Evolutionary conservation across 2,329 filamentous ascomycete genomes (phyloP), one percentile per base, ranked within the genome.

Genomic region (Talaromyces amestolkiae): DNA sequence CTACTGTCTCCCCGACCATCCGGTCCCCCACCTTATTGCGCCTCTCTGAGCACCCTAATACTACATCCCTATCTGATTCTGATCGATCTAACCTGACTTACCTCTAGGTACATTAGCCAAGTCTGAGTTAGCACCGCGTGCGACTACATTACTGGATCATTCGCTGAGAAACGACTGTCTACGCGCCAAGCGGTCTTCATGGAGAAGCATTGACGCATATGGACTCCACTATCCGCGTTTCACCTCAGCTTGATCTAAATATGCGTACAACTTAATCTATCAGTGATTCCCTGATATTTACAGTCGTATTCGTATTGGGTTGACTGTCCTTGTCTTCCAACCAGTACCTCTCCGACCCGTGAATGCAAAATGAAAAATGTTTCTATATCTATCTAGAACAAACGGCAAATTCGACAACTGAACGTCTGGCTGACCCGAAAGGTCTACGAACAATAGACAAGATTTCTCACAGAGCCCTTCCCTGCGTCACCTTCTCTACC

Each of bases 401-500:
- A 31, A 31, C 7, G 10, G 19, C 51, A n/a, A 35, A 54, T 10
- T 11, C 27, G 7, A 54, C 37, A 58, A 58, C 11, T 24, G 9
- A 19, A 4, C 8, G 19, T 31, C n/a, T 54, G 11, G 6, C 9
- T 5, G 13, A 19, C 49, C 7, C 7, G 33, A 33, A 33, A 15
- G 3, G 11, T 39, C 10, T 27, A 33, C 31, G 24, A 22, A 8
- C 2, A 9, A 3, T 15, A 22, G 45, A 49, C 45, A 49, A 49
- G 5, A 24, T 13, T 3, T 13, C 31, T 37, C 33, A 61, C 3
- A 33, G 45, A 51, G 59, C 33, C 31, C 31, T 53, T 22, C 61
- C 54, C 17, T 56, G 65, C 68, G 67, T 72, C n/a, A 73, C 58
- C 68, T 81, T 84, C 66, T 82, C 80, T 68, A 83, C 84, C 73